Evolutionary conservation across 352 stramenopile species (phyloP), one percentile per base, ranked within the genome.

Genomic region (Globisporangium spiculum): DNA sequence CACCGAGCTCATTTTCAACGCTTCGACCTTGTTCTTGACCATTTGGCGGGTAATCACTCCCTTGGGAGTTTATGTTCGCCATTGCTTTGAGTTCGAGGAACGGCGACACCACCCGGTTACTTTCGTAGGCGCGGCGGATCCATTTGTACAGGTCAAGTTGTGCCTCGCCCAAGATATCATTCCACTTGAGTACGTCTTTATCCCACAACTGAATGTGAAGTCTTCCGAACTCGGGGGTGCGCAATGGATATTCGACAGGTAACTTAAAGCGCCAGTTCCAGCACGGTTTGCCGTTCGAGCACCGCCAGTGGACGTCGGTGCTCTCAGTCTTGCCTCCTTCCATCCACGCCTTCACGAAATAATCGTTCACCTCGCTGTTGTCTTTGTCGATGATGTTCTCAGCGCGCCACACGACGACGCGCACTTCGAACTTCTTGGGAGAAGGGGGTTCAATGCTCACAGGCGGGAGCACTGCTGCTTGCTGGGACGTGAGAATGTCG

Each of bases 181-280:
- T 97, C 84, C 86, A 97, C 69, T 98, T 98, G 50, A 97, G 68
- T 6, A 98, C 66, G 67, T 98, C 94, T 65, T 96, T 93, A 67
- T 98, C 92, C 94, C 94, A 98, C 9, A 98, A 73, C 68, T 98
- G 92, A 14, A 98, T 71, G 63, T 97, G 88, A 38, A 98, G 80
- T 2, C 94, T 88, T 1, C 82, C 88, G 59, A 97, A 86, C 63
- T 98, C 93, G 0, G 83, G 65, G 4, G 82, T 81, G 1, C 84
- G 81, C 22, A 90, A 67, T 0, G 91, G 91, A 20, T 95, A 92
- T 66, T 97, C 80, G 0, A 97, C 79, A 9, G 86, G 69, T 30
- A 98, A 89, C 60, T 97, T 96, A 59, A 98, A 74, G 0, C 94
- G 86, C 83, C 90, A 98, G 70, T 98, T 98, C 87, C 90, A 98